Conservation (phyloP, 805 yeast species). For the Ogataea paradorogensis region DNA sequence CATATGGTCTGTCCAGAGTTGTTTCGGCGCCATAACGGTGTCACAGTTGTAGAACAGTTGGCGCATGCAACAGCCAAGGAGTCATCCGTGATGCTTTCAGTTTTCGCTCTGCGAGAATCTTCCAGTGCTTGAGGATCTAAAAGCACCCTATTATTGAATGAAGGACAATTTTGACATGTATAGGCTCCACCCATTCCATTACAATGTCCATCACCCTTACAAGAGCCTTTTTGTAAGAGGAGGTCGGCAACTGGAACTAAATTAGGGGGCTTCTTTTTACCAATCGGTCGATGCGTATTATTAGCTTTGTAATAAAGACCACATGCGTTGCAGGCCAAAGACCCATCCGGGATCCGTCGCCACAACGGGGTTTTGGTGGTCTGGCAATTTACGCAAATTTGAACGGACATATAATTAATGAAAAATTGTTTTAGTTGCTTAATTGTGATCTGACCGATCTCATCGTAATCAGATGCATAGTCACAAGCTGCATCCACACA, state of each 20-base stretch:
- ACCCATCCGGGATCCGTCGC: slow-evolving; percentile 57
- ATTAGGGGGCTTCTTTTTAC: slow-evolving; percentile 57
- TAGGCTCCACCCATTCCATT: slow-evolving; percentile 85
- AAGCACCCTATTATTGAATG: slow-evolving; percentile 65
- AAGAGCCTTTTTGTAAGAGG: slow-evolving; percentile 46
- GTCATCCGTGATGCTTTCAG: slow-evolving; percentile 2
- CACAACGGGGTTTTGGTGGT: slow-evolving; percentile 57
- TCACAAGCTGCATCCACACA: neutral
- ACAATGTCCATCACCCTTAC: slow-evolving; percentile 76
- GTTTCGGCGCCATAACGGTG: slow-evolving; percentile 86
- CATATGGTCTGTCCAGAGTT: slow-evolving; percentile 80
- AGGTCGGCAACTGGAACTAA: slow-evolving; percentile 40
- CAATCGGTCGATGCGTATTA: slow-evolving; percentile 62
- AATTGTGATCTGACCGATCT: too few relatives aligned
- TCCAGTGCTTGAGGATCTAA: slow-evolving; percentile 1
- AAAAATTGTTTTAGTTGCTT: neutral
- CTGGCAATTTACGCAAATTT: slow-evolving; percentile 52
- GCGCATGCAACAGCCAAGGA: slow-evolving; percentile 71
- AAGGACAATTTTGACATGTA: slow-evolving; percentile 82
- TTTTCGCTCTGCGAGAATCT: neutral
- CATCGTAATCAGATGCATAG: too few relatives aligned
- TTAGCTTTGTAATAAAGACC: slow-evolving; percentile 57
- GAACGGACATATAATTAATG: slow-evolving; percentile 17
- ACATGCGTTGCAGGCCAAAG: slow-evolving; percentile 57
- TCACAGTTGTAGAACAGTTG: slow-evolving; percentile 80